These are phyloP conservation scores for Lunularia cruciata DNA, from an alignment of 225 moss, liverwort and hornwort species.

Conservation along the genomic window DNA sequence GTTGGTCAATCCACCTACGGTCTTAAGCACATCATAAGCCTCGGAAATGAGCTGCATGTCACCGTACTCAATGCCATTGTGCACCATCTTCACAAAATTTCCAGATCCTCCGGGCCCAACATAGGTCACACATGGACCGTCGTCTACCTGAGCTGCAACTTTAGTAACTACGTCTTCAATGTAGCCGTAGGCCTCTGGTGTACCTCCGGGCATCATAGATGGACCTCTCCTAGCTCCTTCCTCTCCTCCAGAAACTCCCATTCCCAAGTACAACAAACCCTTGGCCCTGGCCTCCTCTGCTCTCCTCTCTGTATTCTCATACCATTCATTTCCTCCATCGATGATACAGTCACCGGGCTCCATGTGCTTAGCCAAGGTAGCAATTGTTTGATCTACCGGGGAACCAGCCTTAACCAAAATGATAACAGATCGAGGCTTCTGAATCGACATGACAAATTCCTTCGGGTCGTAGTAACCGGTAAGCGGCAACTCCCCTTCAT, in stretches of 20 bases:
- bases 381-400: slow-evolving; percentile 60
- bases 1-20: slow-evolving; percentile 73
- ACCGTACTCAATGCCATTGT: slow-evolving; percentile 92
- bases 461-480: slow-evolving; percentile 51
- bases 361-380: slow-evolving; percentile 46
- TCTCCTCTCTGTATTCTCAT: slow-evolving; percentile 81
- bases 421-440: slow-evolving; percentile 62
- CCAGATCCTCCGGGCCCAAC: slow-evolving; percentile 78
- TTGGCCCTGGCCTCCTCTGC: slow-evolving; percentile 61
- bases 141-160: slow-evolving; percentile 86
- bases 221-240: slow-evolving; percentile 89
- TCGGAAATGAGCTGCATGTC: slow-evolving; percentile 96
- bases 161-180: slow-evolving; percentile 78
- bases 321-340: slow-evolving; percentile 70
- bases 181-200: slow-evolving; percentile 70
- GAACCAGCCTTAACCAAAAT: slow-evolving; percentile 62
- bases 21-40: slow-evolving; percentile 86
- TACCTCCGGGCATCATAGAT: slow-evolving; percentile 89
- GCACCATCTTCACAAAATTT: slow-evolving; percentile 91
- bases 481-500: slow-evolving; percentile 58
- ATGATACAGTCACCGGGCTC: slow-evolving; percentile 66
- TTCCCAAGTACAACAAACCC: slow-evolving; percentile 76
- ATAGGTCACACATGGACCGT: slow-evolving; percentile 89
- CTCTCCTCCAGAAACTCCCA: slow-evolving; percentile 91
- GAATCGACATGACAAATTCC: slow-evolving; percentile 54